Conservation (phyloP, 768 basidiomycete species). For the Lactifluus rugatus region DNA sequence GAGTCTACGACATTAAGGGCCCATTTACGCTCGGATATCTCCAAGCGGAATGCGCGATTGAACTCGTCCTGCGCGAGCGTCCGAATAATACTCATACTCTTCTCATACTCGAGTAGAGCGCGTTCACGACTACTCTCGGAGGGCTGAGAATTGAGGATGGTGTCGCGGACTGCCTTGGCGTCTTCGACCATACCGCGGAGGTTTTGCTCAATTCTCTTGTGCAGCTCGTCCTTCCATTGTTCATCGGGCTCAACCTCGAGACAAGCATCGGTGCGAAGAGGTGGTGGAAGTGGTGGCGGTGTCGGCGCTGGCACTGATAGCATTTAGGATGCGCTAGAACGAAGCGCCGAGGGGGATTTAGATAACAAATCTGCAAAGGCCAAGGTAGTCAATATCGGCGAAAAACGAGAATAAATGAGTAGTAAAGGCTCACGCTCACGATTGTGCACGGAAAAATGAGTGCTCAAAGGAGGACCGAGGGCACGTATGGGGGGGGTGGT, state of each 20-base stretch:
- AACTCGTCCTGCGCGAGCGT: conserved; percentile 16
- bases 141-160: background rate
- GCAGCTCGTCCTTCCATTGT: conserved; percentile 15
- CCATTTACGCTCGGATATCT: conserved; percentile 18
- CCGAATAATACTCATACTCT: conserved; percentile 15
- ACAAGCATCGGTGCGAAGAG: conserved; percentile 7
- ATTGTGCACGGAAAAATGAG: conserved; percentile 2
- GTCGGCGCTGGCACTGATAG: conserved; percentile 6
- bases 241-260: conserved; percentile 16
- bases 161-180: conserved; percentile 11
- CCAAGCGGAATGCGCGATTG: conserved; percentile 7
- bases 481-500: conserved; percentile 9
- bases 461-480: conserved; percentile 5
- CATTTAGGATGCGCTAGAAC: conserved; percentile 16
- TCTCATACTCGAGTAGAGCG: conserved; percentile 6
- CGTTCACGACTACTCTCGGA: conserved; percentile 4
- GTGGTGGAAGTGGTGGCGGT: conserved; percentile 15
- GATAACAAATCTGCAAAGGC: conserved; percentile 8
- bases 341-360: conserved; percentile 8
- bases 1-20: conserved; percentile 8
- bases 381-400: background rate
- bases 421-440: conserved; percentile 6
- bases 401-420: background rate
- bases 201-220: conserved; percentile 13
- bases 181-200: conserved; percentile 14